A percentile compares a stretch with the other conserved stretches of the same genome.
Conservation (phyloP, 75 land plant species). For the Cryptomeria japonica region DNA sequence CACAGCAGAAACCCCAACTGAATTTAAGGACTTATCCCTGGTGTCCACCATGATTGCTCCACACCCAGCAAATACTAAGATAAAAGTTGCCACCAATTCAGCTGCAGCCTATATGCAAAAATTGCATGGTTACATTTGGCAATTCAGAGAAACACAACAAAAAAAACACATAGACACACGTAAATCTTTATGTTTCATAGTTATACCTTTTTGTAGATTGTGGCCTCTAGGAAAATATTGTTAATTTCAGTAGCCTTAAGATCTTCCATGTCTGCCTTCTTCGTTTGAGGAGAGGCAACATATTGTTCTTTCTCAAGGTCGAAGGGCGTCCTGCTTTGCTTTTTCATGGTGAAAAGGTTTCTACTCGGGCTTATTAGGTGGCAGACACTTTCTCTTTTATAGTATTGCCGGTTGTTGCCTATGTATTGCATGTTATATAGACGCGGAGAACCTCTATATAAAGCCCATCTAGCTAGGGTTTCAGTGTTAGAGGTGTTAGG, state of each 20-base stretch:
- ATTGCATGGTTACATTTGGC: background rate
- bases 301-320: too few species aligned
- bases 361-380: too few species aligned
- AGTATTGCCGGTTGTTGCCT: background rate
- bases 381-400: too few species aligned
- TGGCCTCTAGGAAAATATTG: background rate
- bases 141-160: background rate
- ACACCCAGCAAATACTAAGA: background rate
- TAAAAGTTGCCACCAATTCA: background rate
- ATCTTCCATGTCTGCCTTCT: background rate
- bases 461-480: too few species aligned
- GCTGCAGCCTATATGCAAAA: background rate
- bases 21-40: background rate
- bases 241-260: background rate
- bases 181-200: background rate
- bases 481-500: too few species aligned
- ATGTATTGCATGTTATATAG: too few species aligned
- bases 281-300: too few species aligned
- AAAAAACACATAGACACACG: background rate
- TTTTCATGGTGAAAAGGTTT: too few species aligned
- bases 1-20: conserved; percentile 22
- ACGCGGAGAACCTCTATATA: too few species aligned
- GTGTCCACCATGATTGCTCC: background rate
- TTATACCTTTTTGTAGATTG: background rate
- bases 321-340: too few species aligned